Evolutionary conservation across 108 stramenopile species (phyloP), one percentile per base, ranked within the genome.

Genomic region (Discostella pseudostelligera): DNA sequence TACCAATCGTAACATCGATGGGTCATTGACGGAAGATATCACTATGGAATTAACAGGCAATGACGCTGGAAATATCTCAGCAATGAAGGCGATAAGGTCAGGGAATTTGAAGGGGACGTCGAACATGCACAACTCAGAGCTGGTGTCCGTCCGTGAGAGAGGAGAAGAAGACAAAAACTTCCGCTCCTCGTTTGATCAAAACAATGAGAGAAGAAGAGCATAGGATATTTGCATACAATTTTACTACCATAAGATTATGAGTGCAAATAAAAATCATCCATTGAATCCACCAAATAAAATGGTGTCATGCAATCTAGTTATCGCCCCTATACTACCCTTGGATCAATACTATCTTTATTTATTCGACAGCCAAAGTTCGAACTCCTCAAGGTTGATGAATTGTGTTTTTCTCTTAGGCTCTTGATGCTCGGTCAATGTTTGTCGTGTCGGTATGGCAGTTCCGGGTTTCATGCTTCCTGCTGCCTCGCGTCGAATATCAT

Each of bases 401-500:
- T 32, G 32, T 32, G 32, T 32, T 32, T 32, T 32, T 32, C 32
- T 32, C 32, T 32, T 32, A 4, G 32, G 32, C 32, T 32, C 32
- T 32, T 32, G 32, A 5, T 32, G 3, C 5, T n/a, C n/a, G n/a
- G 5, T 5, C 32, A 32, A 32, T 32, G 32, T 32, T 5, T 32
- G 32, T 5, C 32, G 32, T 32, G 32, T 32, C 32, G 32, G 32
- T 4, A 32, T 32, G 17, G 48, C 47, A 11, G 58, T 59, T 8
- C 47, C 46, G 22, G 67, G 67, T 36, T 65, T 24, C 70, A 67
- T 71, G 22, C 16, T 61, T 32, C 60, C 80, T 58, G 80, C 71
- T 36, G 75, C 80, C 28, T 46, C 56, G 28, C 62, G 62, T 35
- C 80, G 63, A 44, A 81, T 81, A 35, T 76, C 80, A 59, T 81